Evolutionary conservation across 202 grass and related monocot species (phyloP), one percentile per base, ranked within the genome.

Genomic region (Setaria viridis): DNA sequence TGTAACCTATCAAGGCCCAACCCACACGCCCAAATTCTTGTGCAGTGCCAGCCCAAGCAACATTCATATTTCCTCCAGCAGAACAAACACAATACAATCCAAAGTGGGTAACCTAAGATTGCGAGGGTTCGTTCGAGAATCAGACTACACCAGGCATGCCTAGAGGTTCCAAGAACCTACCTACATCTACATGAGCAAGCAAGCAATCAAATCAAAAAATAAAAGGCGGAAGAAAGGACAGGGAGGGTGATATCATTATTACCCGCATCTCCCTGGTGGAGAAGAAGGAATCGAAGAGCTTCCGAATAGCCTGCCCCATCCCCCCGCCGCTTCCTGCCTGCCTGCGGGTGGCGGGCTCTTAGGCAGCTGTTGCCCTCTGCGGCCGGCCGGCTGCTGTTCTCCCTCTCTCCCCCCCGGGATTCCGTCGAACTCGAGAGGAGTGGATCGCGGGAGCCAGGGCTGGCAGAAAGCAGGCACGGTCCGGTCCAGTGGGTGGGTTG

Each of bases 241-340:
- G 10, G 64, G 10, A 59, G 58, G 42, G 29, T 29, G 3, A 66
- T 53, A 54, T 20, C 20, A 29, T 58, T 21, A 33, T 34, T 84
- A 95, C 93, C 90, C 93, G 78, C 93, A 95, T 95, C 83, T 95
- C 93, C 82, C 86, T 95, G 80, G 89, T 90, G 75, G 90, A 91
- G 89, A 95, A 95, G 85, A 95, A 93, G 58, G 82, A 48, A 74
- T 95, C 93, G 90, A 95, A 95, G 82, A 95, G 90, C 86, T 71
- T 90, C 58, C 93, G 93, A 51, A 95, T 88, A 72, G 93, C 85
- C 78, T 95, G 93, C 80, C 93, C 93, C 93, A 95, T 94, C 78
- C 66, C 75, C 62, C 67, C 71, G 51, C 81, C 67, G 41, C 66
- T 63, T 32, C 63, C 43, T 35, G 79, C 66, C 70, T 11, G 7